Percentiles rank a stretch among this genome's conserved stretches.
These are phyloP conservation scores for Tuber magnatum DNA, from an alignment of 495 filamentous ascomycete species.

Conservation along the genomic window DNA sequence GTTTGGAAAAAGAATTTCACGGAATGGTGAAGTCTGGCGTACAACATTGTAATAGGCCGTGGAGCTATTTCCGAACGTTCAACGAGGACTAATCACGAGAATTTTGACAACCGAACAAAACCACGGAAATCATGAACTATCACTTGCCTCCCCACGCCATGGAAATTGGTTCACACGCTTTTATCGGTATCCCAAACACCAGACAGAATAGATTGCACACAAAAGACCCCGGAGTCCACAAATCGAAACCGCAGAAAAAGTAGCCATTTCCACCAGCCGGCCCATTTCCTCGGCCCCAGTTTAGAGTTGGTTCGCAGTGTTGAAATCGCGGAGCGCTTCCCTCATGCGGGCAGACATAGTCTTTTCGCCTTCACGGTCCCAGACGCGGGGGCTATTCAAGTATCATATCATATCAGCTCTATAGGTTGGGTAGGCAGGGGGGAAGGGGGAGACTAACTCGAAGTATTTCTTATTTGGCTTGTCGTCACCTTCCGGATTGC, in stretches of 20 bases:
- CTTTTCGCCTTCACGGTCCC: slow-evolving; percentile 93
- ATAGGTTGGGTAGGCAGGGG: too few relatives aligned
- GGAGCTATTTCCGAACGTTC: background rate
- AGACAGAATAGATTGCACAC: background rate
- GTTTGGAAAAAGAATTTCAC: background rate
- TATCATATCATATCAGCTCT: slow-evolving; percentile 1
- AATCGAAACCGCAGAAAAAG: background rate
- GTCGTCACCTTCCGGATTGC: slow-evolving; percentile 90
- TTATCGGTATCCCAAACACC: background rate
- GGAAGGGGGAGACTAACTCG: slow-evolving; percentile 46
- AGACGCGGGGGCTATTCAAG: slow-evolving; percentile 48
- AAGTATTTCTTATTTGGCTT: slow-evolving; percentile 99
- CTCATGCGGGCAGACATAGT: slow-evolving; percentile 77
- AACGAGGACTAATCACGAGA: background rate
- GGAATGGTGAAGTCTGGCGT: background rate
- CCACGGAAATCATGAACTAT: background rate
- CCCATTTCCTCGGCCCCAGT: slow-evolving; percentile 4
- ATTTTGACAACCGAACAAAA: background rate
- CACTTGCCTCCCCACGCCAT: background rate
- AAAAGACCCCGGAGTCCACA: background rate
- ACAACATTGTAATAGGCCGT: background rate
- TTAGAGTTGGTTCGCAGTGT: slow-evolving; percentile 78
- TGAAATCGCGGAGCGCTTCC: slow-evolving; percentile 83
- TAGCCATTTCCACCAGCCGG: background rate
- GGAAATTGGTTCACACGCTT: background rate